Evolutionary conservation across 768 basidiomycete genomes (phyloP), one percentile per base, ranked within the genome.

Genomic region (Pleurotus giganteus): DNA sequence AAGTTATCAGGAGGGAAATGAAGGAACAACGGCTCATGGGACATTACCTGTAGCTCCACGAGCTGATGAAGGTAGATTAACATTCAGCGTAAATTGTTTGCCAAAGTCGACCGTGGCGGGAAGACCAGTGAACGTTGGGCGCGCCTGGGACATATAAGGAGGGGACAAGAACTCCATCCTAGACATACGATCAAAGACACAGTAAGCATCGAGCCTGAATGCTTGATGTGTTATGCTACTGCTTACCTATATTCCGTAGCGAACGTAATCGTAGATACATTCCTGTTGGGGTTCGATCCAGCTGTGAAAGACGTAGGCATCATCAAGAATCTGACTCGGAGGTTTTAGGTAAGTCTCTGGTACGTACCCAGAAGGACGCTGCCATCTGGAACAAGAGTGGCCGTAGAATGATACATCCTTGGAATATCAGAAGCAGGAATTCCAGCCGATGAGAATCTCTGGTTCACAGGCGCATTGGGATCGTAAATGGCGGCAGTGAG

Each of bases 241-340:
- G 0, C 54, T 32, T 19, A 50, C 64, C 64, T 63, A 65, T 74
- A 77, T 66, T 77, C 74, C 19, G 61, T 66, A 58, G 69, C 53
- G 24, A 55, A 66, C 53, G 57, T 56, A 36, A 46, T 50, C 2
- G 56, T 58, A 21, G 57, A 57, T 29, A 65, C 54, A 46, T 65
- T 64, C 44, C 51, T 53, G 44, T 81, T 80, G 17, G 79, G 79
- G 57, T 80, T 79, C 12, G 75, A 78, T 3, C 78, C 79, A 13
- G 76, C 76, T 60, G 66, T 57, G 44, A 65, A 4, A 15, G 2
- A 37, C 13, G 13, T 23, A 17, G 26, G 8, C 7, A 54, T 15
- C 19, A 28, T 26, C 26, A 15, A n/a, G 17, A 15, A 32, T 19
- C 3, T 41, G 19, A 45, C 29, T 13, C 13, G 1, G 21, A 36